A percentile compares a stretch with the other conserved stretches of the same genome.
Conservation (phyloP, 805 yeast species). For the Candida golubevii region DNA sequence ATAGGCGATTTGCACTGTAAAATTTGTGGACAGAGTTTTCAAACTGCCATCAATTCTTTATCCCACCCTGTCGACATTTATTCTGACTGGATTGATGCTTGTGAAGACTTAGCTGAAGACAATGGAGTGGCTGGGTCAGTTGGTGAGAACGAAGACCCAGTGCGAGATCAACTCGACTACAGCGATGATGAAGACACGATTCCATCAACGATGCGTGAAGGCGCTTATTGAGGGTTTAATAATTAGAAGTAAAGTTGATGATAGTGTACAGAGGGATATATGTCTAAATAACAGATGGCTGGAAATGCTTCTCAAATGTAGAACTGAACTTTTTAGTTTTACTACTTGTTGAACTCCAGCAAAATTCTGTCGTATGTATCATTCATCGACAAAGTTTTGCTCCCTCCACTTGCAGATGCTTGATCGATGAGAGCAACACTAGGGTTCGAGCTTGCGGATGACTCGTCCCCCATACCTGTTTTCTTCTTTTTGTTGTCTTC, state of each 20-base stretch:
- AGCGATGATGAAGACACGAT: conserved; percentile 33
- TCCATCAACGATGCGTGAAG: conserved; percentile 15
- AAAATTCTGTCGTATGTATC: conserved; percentile 22
- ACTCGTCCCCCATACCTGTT: no score
- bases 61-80: conserved; percentile 93
- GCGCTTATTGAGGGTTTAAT: neutral
- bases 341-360: conserved; percentile 11
- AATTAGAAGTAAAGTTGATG: no score
- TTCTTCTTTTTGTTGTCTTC: no score
- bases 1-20: conserved; percentile 86
- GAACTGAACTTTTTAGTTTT: no score
- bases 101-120: conserved; percentile 81
- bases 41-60: conserved; percentile 75
- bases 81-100: conserved; percentile 97
- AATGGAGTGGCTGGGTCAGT: conserved; percentile 22
- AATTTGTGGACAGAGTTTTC: conserved; percentile 91
- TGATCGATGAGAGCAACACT: no score
- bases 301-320: no score
- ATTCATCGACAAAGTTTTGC: conserved; percentile 4
- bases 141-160: conserved; percentile 15
- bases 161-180: conserved; percentile 18
- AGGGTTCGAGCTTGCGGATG: no score
- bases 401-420: neutral
- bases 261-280: no score
- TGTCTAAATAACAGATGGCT: neutral